Base-by-base conservation (phyloP, 192 early-diverging fungal genomes). In the Radiomyces spectabilis region DNA sequence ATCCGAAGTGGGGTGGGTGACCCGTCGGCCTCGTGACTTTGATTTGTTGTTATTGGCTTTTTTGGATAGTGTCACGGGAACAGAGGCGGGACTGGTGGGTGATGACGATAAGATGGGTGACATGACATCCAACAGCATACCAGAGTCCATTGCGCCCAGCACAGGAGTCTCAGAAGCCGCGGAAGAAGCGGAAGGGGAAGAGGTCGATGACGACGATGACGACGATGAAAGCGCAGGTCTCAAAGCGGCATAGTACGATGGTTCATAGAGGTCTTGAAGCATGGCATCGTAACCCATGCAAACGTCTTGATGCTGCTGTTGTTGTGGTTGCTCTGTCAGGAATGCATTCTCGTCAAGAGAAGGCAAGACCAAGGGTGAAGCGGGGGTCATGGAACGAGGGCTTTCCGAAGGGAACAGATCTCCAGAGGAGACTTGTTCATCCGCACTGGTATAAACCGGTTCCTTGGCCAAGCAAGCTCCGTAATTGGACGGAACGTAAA, bases 141-240 rank as follows among this genome's bases (percentile, higher is more conserved):
- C 13, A 8, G 33, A 13, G 5, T 35, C 13, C 33, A 8, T 35
- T 8, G 5, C 13, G 33, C 5, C 13, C 13, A 5, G 5, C 13
- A 13, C 5, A 8, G 33, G 13, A 8, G 33, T 13, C 13, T 8
- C 6, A 8, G 33, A 35, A 35, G 33, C 5, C 13, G 33, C 33
- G 5, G 33, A 35, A 8, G 33, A 35, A 8, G 13, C 5, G 5
- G 33, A 48, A 12, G 5, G 5, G 15, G 26, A 27, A 29, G 46
- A 48, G 6, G 46, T 13, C 5, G 33, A 35, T 35, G 46, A 27
- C 12, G 46, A 48, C 4, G 46, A 48, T 12, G 46, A 48, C 12
- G 46, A 15, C 13, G 46, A 48, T 48, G 46, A 43, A 24, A 43
- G 42, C 18, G 18, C 46, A 48, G 46, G 24, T 48, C 18, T 19